phyloP scores from a whole-genome alignment of 192 early-diverging fungal genomes.

The Allomyces javanicus region DNA sequence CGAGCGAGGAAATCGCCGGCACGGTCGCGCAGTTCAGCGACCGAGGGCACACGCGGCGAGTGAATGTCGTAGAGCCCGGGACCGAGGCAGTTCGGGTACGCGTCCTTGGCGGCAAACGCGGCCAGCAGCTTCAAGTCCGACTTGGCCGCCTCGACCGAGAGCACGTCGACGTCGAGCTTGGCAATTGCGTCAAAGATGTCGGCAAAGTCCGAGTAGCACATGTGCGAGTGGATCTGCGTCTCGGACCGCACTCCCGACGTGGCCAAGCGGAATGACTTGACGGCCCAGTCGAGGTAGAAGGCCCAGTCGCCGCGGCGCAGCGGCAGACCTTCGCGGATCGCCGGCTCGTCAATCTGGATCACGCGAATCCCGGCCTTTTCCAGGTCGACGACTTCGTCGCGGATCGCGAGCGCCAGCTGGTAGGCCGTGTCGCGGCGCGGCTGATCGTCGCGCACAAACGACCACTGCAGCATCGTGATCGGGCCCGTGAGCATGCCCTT shows the following conservation, averaged over 20 bases:
- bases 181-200: slow-evolving; percentile 91
- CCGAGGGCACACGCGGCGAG: slow-evolving; percentile 83
- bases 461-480: slow-evolving; percentile 95
- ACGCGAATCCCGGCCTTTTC: slow-evolving; percentile 77
- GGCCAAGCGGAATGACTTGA: slow-evolving; percentile 75
- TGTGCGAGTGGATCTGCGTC: slow-evolving; percentile 95
- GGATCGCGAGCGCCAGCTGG: slow-evolving; percentile 86
- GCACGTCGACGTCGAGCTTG: slow-evolving; percentile 79
- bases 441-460: slow-evolving; percentile 95
- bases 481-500: slow-evolving; percentile 99
- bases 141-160: slow-evolving; percentile 96
- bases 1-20: slow-evolving; percentile 67
- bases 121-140: slow-evolving; percentile 86
- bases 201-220: slow-evolving; percentile 99
- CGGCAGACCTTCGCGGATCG: slow-evolving; percentile 95
- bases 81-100: slow-evolving; percentile 78
- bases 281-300: slow-evolving; percentile 87
- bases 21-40: slow-evolving; percentile 71
- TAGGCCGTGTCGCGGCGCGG: slow-evolving; percentile 58
- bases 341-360: slow-evolving; percentile 98
- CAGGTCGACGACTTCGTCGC: slow-evolving; percentile 86
- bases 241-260: slow-evolving; percentile 63
- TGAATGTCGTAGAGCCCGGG: slow-evolving; percentile 98
- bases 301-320: slow-evolving; percentile 70
- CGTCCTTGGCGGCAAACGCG: slow-evolving; percentile 53